Percentiles rank a stretch among this genome's conserved stretches.
Conservation (phyloP, 2,329 filamentous ascomycete species). For the Calonectria pseudoreteaudii region DNA sequence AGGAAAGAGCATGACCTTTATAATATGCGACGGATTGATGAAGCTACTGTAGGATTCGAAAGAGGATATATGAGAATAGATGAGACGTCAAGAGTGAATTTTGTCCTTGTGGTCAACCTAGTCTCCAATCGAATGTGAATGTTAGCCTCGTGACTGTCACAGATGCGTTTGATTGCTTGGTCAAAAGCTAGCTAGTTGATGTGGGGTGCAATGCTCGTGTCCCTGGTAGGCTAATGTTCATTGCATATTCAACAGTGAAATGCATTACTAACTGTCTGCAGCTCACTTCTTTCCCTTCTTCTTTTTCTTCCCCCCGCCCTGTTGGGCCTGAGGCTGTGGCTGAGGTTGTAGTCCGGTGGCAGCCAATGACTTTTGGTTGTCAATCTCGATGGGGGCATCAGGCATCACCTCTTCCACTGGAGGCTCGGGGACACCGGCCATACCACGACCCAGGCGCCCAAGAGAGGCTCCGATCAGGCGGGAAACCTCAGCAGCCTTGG, state of each 20-base stretch:
- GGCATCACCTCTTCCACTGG: slow-evolving; percentile 56
- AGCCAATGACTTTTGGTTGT: slow-evolving; percentile 46
- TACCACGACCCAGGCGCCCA: slow-evolving; percentile 78
- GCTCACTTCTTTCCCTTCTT: slow-evolving; percentile 48
- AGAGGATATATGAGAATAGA: slow-evolving; percentile 36
- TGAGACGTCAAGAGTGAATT: not conserved
- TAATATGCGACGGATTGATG: slow-evolving; percentile 40
- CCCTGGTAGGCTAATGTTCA: not conserved
- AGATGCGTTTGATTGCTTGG: too few species aligned
- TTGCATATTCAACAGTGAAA: not conserved
- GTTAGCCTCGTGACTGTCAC: too few species aligned
- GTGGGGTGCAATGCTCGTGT: not conserved
- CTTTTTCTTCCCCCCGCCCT: slow-evolving; percentile 71
- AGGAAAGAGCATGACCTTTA: slow-evolving; percentile 41
- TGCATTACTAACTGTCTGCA: not conserved
- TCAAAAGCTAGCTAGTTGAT: not conserved
- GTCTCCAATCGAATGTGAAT: not conserved
- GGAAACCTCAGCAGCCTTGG: slow-evolving; percentile 90
- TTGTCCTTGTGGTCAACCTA: not conserved
- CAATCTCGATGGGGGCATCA: slow-evolving; percentile 50
- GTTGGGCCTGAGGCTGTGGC: slow-evolving; percentile 43
- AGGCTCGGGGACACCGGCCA: slow-evolving; percentile 66
- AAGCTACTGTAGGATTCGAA: slow-evolving; percentile 39
- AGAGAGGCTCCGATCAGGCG: slow-evolving; percentile 79
- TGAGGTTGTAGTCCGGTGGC: slow-evolving; percentile 35